Conservation (phyloP, 345 rosid species). For the Rubroshorea leprosula region DNA sequence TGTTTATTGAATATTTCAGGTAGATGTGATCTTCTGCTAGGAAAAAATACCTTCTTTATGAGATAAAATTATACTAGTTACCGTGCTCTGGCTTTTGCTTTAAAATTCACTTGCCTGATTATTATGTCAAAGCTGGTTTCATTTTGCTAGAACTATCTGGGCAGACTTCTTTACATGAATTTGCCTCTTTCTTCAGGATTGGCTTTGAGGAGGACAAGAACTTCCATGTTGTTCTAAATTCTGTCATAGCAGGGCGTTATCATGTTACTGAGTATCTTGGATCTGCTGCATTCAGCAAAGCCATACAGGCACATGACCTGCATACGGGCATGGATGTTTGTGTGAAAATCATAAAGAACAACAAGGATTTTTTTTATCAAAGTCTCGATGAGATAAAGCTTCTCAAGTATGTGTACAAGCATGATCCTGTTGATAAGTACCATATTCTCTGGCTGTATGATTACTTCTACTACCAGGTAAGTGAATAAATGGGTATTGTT, state of each 20-base stretch:
- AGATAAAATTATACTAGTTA: background rate
- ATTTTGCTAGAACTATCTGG: background rate
- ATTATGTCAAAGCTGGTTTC: background rate
- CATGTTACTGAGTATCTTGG: slow-evolving; percentile 99
- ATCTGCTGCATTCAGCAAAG: slow-evolving; percentile 98
- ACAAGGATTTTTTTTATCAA: slow-evolving; percentile 99
- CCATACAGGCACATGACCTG: slow-evolving; percentile 98
- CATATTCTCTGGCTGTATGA: slow-evolving; percentile 96
- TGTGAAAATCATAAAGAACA: slow-evolving; percentile 94
- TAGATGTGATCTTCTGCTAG: background rate
- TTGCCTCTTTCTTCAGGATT: slow-evolving; percentile 52
- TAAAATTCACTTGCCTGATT: background rate
- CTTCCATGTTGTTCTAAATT: slow-evolving; percentile 89
- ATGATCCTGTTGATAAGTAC: slow-evolving; percentile 95
- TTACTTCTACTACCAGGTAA: slow-evolving; percentile 93
- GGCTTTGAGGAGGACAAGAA: slow-evolving; percentile 99
- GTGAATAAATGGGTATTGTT: slow-evolving; percentile 18
- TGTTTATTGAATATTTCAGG: too few relatives aligned
- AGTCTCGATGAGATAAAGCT: slow-evolving; percentile 99
- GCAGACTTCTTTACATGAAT: slow-evolving; percentile 10
- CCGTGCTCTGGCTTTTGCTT: background rate
- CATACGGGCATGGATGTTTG: slow-evolving; percentile 99
- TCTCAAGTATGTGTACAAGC: slow-evolving; percentile 95
- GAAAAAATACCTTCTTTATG: background rate
- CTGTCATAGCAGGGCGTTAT: slow-evolving; percentile 94